Evolutionary conservation across 1,284 basidiomycete species (phyloP).

Genomic region (Tylopilus sp.): DNA sequence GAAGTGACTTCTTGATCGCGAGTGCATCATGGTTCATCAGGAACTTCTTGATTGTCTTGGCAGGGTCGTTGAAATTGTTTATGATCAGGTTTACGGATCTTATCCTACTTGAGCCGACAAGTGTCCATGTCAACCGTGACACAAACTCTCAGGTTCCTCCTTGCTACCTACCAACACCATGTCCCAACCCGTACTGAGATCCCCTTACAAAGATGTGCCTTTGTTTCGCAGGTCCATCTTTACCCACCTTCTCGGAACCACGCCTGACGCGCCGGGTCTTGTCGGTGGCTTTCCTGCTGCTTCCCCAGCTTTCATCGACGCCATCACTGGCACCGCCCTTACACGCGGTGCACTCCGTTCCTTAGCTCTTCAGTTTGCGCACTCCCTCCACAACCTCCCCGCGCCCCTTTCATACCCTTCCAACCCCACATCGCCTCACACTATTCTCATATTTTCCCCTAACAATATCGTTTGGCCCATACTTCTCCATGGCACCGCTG

Average conservation of each 20-base stretch:
- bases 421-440: conserved; percentile 49
- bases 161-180: background rate
- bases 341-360: conserved; percentile 65
- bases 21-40: too few species aligned
- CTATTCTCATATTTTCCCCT: conserved; percentile 65
- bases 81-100: too few species aligned
- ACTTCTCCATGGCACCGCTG: conserved; percentile 64
- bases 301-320: conserved; percentile 75
- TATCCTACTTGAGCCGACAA: too few species aligned
- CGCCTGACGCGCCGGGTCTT: conserved; percentile 37
- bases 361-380: conserved; percentile 55
- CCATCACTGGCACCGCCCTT: conserved; percentile 64
- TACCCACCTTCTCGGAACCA: conserved; percentile 58
- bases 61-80: too few species aligned
- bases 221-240: conserved; percentile 59
- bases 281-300: conserved; percentile 56
- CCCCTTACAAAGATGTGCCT: conserved; percentile 37
- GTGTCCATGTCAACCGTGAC: too few species aligned
- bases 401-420: conserved; percentile 36
- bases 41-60: too few species aligned
- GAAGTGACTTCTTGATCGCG: too few species aligned
- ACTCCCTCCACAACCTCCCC: conserved; percentile 56
- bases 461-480: conserved; percentile 76
- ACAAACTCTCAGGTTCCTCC: background rate
- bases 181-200: conserved; percentile 33